phyloP scores from a whole-genome alignment of 768 basidiomycete genomes.

The Mycena vitilis region DNA sequence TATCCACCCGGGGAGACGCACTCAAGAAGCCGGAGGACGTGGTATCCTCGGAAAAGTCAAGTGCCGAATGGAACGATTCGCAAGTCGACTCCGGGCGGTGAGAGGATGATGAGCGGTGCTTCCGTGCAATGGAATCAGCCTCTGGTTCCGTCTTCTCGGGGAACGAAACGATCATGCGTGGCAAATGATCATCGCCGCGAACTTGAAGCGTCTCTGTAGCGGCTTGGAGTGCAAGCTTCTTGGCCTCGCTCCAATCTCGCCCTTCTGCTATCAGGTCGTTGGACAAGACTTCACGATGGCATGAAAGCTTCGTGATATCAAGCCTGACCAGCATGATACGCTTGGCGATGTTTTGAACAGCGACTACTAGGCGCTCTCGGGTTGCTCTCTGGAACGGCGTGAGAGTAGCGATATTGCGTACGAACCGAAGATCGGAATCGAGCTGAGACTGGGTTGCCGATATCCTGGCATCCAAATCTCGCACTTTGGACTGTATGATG shows the following conservation, averaged over 20 bases:
- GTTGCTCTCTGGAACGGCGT: slow-evolving; percentile 91
- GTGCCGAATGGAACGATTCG: slow-evolving; percentile 77
- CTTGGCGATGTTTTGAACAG: slow-evolving; percentile 72
- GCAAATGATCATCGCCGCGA: slow-evolving; percentile 48
- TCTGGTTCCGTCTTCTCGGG: slow-evolving; percentile 41
- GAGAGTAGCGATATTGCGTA: slow-evolving; percentile 85
- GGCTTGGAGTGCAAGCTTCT: slow-evolving; percentile 77
- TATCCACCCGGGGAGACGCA: slow-evolving; percentile 47
- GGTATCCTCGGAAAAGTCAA: slow-evolving; percentile 63
- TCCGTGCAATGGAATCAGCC: slow-evolving; percentile 28
- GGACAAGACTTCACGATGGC: slow-evolving; percentile 80
- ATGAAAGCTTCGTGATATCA: slow-evolving; percentile 77
- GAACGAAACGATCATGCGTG: slow-evolving; percentile 52
- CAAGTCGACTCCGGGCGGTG: slow-evolving; percentile 58
- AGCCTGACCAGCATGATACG: slow-evolving; percentile 76
- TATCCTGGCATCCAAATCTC: slow-evolving; percentile 72
- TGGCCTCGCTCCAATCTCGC: slow-evolving; percentile 72
- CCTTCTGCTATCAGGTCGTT: slow-evolving; percentile 82
- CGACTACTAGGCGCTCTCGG: slow-evolving; percentile 75
- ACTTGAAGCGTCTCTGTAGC: slow-evolving; percentile 75
- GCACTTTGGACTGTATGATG: slow-evolving; percentile 69
- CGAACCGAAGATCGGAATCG: slow-evolving; percentile 74
- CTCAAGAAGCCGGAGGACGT: slow-evolving; percentile 47
- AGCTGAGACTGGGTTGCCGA: slow-evolving; percentile 66
- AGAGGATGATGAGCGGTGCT: slow-evolving; percentile 42